Percentiles rank a stretch among this genome's conserved stretches.
These are phyloP conservation scores for Xylaria sp. DNA, from an alignment of 2,329 filamentous ascomycete species.

Conservation along the genomic window DNA sequence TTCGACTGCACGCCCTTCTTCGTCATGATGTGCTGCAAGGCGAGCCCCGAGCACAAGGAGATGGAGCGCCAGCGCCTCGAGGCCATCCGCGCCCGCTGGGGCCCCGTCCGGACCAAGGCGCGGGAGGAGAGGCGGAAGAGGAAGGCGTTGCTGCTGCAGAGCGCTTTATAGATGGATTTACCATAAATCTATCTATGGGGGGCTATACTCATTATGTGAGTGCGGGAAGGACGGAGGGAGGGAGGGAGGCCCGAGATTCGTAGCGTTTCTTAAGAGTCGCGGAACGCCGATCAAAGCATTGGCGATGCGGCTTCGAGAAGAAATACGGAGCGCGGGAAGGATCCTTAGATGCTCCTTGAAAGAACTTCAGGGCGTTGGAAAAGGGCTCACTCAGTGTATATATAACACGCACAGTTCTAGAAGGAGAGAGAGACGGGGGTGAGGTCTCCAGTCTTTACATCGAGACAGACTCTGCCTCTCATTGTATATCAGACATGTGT, in stretches of 20 bases:
- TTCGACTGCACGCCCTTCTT: slow-evolving; percentile 68
- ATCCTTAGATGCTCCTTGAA: background rate
- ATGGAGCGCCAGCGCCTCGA: slow-evolving; percentile 59
- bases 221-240: background rate
- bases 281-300: background rate
- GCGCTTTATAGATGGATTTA: slow-evolving; percentile 57
- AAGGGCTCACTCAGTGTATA: slow-evolving; percentile 10
- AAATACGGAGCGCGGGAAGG: background rate
- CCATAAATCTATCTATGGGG: background rate
- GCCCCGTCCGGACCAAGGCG: slow-evolving; percentile 64
- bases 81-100: slow-evolving; percentile 66
- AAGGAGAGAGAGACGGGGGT: background rate
- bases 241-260: no score
- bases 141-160: slow-evolving; percentile 62
- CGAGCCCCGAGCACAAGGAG: slow-evolving; percentile 60
- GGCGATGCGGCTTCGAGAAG: background rate
- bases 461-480: slow-evolving; percentile 5
- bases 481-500: slow-evolving; percentile 37
- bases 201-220: background rate
- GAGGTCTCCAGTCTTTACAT: slow-evolving; percentile 9
- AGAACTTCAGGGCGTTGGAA: background rate
- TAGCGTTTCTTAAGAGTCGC: background rate
- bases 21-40: slow-evolving; percentile 67
- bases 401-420: background rate
- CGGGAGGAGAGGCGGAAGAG: slow-evolving; percentile 66